phyloP scores from a whole-genome alignment of 1,284 basidiomycete species.

The Thelephora terrestris region DNA sequence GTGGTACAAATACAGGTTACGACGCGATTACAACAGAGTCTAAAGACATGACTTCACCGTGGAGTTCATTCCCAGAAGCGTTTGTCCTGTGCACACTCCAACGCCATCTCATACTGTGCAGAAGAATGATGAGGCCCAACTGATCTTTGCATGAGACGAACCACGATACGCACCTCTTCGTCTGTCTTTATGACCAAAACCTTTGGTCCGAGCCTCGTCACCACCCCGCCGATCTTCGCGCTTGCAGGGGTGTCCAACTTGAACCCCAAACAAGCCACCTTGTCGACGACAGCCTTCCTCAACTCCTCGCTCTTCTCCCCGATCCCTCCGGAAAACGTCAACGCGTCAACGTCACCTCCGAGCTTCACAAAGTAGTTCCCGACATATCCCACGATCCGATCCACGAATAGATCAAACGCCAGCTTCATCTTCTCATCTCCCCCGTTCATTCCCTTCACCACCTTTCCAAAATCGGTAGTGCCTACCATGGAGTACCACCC shows the following conservation, averaged over 20 bases:
- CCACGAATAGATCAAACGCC: conserved; percentile 68
- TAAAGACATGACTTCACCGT: not conserved
- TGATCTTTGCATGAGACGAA: not conserved
- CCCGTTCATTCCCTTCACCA: conserved; percentile 31
- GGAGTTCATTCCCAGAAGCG: conserved; percentile 24
- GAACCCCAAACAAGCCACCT: conserved; percentile 54
- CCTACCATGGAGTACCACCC: conserved; percentile 72
- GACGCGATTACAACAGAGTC: no score
- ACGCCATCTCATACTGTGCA: conserved; percentile 55
- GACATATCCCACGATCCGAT: conserved; percentile 62
- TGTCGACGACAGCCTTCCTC: conserved; percentile 43
- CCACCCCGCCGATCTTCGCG: conserved; percentile 32
- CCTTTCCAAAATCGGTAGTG: conserved; percentile 66
- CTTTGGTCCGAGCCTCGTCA: conserved; percentile 21
- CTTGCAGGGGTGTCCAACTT: conserved; percentile 28
- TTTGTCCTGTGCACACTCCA: conserved; percentile 37
- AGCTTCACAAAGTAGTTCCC: conserved; percentile 71
- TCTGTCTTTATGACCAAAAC: conserved; percentile 56
- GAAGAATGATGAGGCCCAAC: not conserved
- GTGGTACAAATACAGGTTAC: no score
- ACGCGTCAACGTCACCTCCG: conserved; percentile 54
- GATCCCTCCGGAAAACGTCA: conserved; percentile 83
- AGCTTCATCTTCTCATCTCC: conserved; percentile 27
- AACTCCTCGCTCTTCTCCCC: conserved; percentile 64
- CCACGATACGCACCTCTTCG: conserved; percentile 29